Percentiles rank a stretch among this genome's conserved stretches.
phyloP scores from a whole-genome alignment of 805 yeast species.

The Kuraishia cidri region DNA sequence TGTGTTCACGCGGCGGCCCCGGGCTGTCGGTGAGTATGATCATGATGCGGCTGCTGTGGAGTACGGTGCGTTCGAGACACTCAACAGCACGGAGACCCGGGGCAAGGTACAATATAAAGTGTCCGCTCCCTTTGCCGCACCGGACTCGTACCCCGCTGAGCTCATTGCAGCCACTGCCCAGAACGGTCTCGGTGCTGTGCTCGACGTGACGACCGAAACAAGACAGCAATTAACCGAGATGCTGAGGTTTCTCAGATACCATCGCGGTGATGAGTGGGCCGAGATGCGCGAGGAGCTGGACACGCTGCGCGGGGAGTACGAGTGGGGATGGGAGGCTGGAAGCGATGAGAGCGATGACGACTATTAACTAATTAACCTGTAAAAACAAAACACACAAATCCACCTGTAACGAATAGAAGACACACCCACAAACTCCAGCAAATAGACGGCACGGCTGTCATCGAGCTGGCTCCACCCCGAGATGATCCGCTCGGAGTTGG shows the following conservation, averaged over 20 bases:
- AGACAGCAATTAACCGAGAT: conserved; percentile 11
- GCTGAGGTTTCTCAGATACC: conserved; percentile 16
- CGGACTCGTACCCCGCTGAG: conserved; percentile 22
- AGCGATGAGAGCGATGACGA: too few relatives aligned
- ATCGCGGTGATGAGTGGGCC: conserved; percentile 42
- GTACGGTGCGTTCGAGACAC: conserved; percentile 2
- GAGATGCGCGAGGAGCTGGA: conserved; percentile 40
- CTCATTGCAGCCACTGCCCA: conserved; percentile 2
- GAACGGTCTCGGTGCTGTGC: conserved; percentile 3
- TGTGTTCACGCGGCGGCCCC: too few relatives aligned
- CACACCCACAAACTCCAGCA: too few relatives aligned
- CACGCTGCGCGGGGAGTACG: conserved; percentile 34
- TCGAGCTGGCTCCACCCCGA: too few relatives aligned
- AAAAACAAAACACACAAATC: too few relatives aligned
- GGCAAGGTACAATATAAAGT: conserved; percentile 7
- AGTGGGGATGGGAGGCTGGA: conserved; percentile 41
- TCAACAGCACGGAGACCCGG: conserved; percentile 10
- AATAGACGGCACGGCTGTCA: too few relatives aligned
- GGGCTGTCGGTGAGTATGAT: too few relatives aligned
- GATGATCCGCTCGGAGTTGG: too few relatives aligned
- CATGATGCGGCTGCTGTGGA: background rate
- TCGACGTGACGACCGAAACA: conserved; percentile 10
- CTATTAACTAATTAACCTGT: too few relatives aligned
- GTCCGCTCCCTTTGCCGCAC: conserved; percentile 7
- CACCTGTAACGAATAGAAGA: too few relatives aligned